Conservation (phyloP, 305 asterid species). For the Solanum aculeatissimum region DNA sequence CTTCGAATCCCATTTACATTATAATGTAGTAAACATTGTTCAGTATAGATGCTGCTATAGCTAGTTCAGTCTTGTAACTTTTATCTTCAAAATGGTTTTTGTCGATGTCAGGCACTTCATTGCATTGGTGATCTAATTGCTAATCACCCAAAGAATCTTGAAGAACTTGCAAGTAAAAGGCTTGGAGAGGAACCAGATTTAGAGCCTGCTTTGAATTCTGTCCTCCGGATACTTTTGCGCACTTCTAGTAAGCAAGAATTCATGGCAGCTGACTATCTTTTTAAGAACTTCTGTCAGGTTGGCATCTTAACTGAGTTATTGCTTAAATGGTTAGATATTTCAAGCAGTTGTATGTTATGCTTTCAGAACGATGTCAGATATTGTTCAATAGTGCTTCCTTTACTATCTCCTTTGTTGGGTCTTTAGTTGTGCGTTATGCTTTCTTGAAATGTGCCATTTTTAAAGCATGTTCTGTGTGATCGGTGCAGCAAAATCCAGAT, state of each 20-base stretch:
- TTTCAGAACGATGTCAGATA: background rate
- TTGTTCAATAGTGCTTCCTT: background rate
- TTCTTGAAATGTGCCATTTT: constrained; percentile 1
- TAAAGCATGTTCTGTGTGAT: constrained; percentile 3
- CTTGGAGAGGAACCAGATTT: constrained; percentile 86
- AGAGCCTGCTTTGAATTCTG: constrained; percentile 79
- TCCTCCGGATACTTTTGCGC: constrained; percentile 67
- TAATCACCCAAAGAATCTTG: constrained; percentile 67
- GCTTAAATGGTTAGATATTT: background rate
- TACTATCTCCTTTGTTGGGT: background rate
- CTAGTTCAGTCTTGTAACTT: background rate
- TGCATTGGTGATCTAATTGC: constrained; percentile 75
- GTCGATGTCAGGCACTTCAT: constrained; percentile 56
- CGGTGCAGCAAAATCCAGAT: constrained; percentile 63
- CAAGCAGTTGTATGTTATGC: background rate
- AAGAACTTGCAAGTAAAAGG: constrained; percentile 63
- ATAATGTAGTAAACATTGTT: background rate
- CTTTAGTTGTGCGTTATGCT: background rate
- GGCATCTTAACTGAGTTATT: constrained; percentile 7
- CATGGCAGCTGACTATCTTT: constrained; percentile 75
- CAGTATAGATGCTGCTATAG: background rate
- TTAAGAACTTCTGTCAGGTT: constrained; percentile 91
- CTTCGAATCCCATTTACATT: background rate
- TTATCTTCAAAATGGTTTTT: background rate
- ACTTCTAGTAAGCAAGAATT: constrained; percentile 83